Evolutionary conservation across 371 early-diverging fungal species (phyloP).

Genomic region (Funneliformis caledonium): DNA sequence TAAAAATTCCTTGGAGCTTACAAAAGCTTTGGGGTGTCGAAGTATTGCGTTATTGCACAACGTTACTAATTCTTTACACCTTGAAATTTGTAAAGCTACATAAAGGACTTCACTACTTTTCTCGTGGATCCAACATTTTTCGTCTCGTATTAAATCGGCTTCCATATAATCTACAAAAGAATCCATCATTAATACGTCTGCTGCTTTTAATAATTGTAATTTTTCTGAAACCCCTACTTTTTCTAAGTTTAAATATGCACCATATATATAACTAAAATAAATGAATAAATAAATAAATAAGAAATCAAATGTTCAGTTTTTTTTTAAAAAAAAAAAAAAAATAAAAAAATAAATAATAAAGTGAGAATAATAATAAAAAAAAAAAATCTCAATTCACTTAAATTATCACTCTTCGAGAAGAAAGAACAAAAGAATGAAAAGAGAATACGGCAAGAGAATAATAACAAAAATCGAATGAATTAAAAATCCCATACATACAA

Average conservation of each 20-base stretch:
- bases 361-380: not conserved
- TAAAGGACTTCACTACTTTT: constrained; percentile 7
- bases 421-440: no score
- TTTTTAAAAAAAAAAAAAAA: not conserved
- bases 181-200: constrained; percentile 27
- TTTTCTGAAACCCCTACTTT: constrained; percentile 13
- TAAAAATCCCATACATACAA: not conserved
- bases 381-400: no score
- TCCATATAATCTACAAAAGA: constrained; percentile 26
- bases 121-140: not conserved
- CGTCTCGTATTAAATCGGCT: not conserved
- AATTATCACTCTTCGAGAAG: no score
- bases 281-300: not conserved
- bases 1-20: constrained; percentile 25
- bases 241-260: constrained; percentile 5
- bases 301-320: not conserved
- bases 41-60: constrained; percentile 1
- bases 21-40: constrained; percentile 5
- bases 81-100: constrained; percentile 25
- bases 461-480: no score
- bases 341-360: not conserved
- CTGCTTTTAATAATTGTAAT: constrained; percentile 23
- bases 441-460: no score
- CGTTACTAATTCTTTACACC: constrained; percentile 4
- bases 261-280: constrained; percentile 1